Percentiles rank a stretch among this genome's conserved stretches.
phyloP scores from a whole-genome alignment of 257 asterid species.

The Solanum virginianum region DNA sequence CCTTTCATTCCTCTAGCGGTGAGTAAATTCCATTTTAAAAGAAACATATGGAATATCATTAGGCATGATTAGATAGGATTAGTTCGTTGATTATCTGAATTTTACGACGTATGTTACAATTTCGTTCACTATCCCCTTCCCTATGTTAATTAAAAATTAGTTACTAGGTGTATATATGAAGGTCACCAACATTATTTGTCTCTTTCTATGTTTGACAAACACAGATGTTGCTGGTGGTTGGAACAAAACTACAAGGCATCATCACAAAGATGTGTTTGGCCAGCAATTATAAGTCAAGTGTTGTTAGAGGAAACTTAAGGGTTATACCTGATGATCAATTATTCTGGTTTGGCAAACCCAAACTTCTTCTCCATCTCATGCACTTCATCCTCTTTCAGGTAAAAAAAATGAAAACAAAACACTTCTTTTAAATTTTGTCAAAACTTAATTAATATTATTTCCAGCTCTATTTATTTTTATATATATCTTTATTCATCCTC shows the following conservation, averaged over 20 bases:
- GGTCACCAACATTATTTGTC: not conserved
- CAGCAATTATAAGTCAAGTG: constrained; percentile 34
- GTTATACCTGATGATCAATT: constrained; percentile 62
- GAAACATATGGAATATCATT: not conserved
- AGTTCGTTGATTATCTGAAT: not conserved
- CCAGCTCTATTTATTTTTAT: too few relatives aligned
- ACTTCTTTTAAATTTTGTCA: too few relatives aligned
- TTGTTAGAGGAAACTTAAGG: constrained; percentile 40
- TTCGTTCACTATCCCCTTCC: not conserved
- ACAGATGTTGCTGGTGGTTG: constrained; percentile 51
- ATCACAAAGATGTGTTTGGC: constrained; percentile 70
- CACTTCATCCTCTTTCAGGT: constrained; percentile 60
- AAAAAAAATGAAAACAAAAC: too few relatives aligned
- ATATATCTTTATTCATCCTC: not conserved
- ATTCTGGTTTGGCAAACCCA: constrained; percentile 59
- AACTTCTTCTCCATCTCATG: constrained; percentile 62
- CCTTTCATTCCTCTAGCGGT: constrained; percentile 70
- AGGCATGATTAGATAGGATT: too few relatives aligned
- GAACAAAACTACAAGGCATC: constrained; percentile 65
- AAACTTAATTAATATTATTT: too few relatives aligned
- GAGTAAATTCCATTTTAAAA: not conserved
- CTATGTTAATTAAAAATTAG: not conserved
- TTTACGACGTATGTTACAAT: not conserved
- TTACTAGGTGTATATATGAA: not conserved
- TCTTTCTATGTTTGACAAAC: not conserved